Evolutionary conservation across 495 filamentous ascomycete species (phyloP).

Genomic region (Lichenothelia convexa): DNA sequence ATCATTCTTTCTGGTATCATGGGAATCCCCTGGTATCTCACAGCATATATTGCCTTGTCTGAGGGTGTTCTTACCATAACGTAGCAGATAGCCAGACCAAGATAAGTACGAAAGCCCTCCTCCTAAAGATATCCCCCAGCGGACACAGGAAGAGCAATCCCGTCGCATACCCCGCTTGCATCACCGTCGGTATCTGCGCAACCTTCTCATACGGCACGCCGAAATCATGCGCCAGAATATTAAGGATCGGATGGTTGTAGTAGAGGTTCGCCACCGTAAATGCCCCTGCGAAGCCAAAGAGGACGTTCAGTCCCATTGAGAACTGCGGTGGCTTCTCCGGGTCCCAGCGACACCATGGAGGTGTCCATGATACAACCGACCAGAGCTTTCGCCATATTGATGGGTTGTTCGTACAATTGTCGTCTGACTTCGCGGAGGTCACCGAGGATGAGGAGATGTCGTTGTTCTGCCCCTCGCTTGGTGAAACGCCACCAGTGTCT

Average conservation of each 20-base stretch:
- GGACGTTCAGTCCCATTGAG: conserved; percentile 37
- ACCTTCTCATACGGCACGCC: conserved; percentile 31
- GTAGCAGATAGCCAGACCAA: conserved; percentile 49
- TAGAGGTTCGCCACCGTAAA: conserved; percentile 56
- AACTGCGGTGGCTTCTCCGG: conserved; percentile 36
- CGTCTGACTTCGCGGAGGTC: conserved; percentile 1
- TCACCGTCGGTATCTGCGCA: conserved; percentile 47
- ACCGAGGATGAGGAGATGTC: background rate
- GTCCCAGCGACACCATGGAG: conserved; percentile 37
- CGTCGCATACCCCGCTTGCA: conserved; percentile 63
- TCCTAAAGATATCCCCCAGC: conserved; percentile 52
- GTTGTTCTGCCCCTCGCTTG: background rate
- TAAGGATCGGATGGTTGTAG: conserved; percentile 51
- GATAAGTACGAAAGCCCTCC: conserved; percentile 49
- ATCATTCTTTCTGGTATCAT: no score
- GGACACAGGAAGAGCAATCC: conserved; percentile 64
- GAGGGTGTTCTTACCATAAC: conserved; percentile 31
- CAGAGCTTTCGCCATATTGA: conserved; percentile 15
- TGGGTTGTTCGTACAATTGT: conserved; percentile 1
- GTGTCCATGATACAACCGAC: conserved; percentile 31
- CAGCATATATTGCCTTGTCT: no score
- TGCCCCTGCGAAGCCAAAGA: conserved; percentile 34
- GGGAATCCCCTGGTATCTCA: no score
- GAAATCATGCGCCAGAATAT: conserved; percentile 43
- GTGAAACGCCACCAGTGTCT: background rate